These are phyloP conservation scores for Phytophthora colocasiae DNA, from an alignment of 352 stramenopile genomes.

Conservation along the genomic window DNA sequence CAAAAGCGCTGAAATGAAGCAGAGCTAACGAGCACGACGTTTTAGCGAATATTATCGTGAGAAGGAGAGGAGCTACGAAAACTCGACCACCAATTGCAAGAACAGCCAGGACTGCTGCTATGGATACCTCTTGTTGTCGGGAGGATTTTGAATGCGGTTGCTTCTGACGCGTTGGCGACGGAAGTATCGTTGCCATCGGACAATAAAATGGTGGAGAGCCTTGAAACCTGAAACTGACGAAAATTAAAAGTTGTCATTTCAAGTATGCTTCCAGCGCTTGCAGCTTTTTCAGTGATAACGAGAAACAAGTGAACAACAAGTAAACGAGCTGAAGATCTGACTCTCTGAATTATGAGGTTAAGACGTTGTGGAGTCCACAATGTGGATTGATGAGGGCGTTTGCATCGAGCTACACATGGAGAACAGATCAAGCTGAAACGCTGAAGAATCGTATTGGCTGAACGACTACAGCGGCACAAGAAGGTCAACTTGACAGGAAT, in stretches of 20 bases:
- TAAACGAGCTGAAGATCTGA: slow-evolving; percentile 1
- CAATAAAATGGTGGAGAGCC: not conserved
- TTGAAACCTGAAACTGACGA: not conserved
- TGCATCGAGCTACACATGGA: too few species aligned
- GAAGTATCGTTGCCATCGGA: too few species aligned
- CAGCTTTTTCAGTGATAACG: too few species aligned
- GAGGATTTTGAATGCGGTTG: not conserved
- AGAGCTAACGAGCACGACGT: slow-evolving; percentile 6
- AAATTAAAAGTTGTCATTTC: not conserved
- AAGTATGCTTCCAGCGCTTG: not conserved
- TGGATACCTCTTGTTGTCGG: not conserved
- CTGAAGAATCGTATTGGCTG: too few species aligned
- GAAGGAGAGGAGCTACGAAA: slow-evolving; percentile 24
- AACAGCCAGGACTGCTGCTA: slow-evolving; percentile 8
- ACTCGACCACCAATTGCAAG: slow-evolving; percentile 21
- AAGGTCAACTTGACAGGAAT: not conserved
- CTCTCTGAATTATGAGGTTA: too few species aligned
- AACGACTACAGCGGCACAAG: too few species aligned
- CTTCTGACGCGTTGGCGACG: not conserved
- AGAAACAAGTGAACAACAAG: too few species aligned
- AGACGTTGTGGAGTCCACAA: too few species aligned
- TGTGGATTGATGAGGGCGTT: too few species aligned
- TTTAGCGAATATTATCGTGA: slow-evolving; percentile 9
- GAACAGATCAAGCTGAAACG: too few species aligned
- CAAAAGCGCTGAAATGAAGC: slow-evolving; percentile 5